Evolutionary conservation across 139 green algal genomes (phyloP).

Genomic region (Picochlorum sp.): DNA sequence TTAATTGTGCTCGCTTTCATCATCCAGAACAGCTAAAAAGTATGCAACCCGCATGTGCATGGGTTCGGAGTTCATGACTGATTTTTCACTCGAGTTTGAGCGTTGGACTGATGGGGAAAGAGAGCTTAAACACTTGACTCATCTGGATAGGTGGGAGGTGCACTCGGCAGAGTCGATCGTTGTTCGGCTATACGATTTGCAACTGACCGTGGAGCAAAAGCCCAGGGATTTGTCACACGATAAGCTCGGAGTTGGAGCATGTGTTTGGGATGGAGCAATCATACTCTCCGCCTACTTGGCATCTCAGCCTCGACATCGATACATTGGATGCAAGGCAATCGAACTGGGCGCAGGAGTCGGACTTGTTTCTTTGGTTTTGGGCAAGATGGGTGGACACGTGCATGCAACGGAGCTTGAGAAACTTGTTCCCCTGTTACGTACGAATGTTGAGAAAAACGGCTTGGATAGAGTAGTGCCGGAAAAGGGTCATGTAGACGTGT

Average conservation of each 20-base stretch:
- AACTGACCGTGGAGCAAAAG: constrained; percentile 11
- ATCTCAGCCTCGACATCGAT: background rate
- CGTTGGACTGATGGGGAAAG: too few relatives aligned
- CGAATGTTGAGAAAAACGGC: constrained; percentile 29
- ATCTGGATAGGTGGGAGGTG: constrained; percentile 31
- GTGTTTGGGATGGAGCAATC: constrained; percentile 38
- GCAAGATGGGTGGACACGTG: constrained; percentile 23
- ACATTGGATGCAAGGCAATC: constrained; percentile 19
- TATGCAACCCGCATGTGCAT: too few relatives aligned
- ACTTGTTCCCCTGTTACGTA: constrained; percentile 26
- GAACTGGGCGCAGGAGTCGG: constrained; percentile 42
- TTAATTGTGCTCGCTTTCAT: too few relatives aligned
- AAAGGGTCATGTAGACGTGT: constrained; percentile 15
- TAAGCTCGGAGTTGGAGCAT: constrained; percentile 37
- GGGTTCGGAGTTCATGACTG: too few relatives aligned
- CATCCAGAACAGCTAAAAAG: too few relatives aligned
- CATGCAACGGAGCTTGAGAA: constrained; percentile 27
- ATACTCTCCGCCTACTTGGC: constrained; percentile 34
- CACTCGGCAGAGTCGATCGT: constrained; percentile 33
- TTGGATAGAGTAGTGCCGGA: background rate
- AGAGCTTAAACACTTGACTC: too few relatives aligned
- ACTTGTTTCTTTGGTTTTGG: constrained; percentile 21
- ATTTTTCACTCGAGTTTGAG: too few relatives aligned
- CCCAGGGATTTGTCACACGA: constrained; percentile 9
- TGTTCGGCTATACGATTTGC: constrained; percentile 14